Base-by-base conservation (phyloP, 495 filamentous ascomycete species). In the Podospora didyma region DNA sequence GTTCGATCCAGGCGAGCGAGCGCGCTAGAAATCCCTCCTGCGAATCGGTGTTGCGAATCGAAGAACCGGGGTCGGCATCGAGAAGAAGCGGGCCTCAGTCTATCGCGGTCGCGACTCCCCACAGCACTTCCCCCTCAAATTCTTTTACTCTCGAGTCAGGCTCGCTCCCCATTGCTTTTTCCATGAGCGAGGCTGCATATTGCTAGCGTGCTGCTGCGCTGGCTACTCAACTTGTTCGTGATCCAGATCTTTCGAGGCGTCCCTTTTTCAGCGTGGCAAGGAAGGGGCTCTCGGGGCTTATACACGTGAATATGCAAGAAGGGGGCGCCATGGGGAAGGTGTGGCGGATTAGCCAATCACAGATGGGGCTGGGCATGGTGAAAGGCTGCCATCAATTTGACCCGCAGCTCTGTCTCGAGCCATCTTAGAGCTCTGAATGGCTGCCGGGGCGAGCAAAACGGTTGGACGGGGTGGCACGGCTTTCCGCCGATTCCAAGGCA, bases 321-420 rank as follows among this genome's bases (percentile, higher is more conserved):
- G 26, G 26, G 26, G n/a, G n/a, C n/a, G n/a, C n/a, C n/a, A n/a
- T n/a, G n/a, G n/a, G n/a, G n/a, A n/a, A n/a, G n/a, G n/a, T n/a
- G n/a, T 35, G 34, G 34, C 34, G 9, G 34, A 37, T 37, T 7
- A 37, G 34, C 34, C 34, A 37, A 37, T 37, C 9, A 16, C 34
- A 21, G n/a, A n/a, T n/a, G n/a, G n/a, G n/a, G n/a, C n/a, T n/a
- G n/a, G n/a, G n/a, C n/a, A n/a, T n/a, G n/a, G n/a, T n/a, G n/a
- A n/a, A n/a, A n/a, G n/a, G n/a, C n/a, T n/a, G n/a, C 21, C 35
- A 53, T 53, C 51, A 54, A 31, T 54, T 54, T 54, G 42, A 34
- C 41, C 5, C 48, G 53, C 44, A 55, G 42, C 53, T 23, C 48
- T 44, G 26, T 55, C 53, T 48, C 14, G 20, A 22, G 46, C 17